These are phyloP conservation scores for Cryptococcus jaspeensis DNA, from an alignment of 1,284 basidiomycete genomes.

Conservation along the genomic window DNA sequence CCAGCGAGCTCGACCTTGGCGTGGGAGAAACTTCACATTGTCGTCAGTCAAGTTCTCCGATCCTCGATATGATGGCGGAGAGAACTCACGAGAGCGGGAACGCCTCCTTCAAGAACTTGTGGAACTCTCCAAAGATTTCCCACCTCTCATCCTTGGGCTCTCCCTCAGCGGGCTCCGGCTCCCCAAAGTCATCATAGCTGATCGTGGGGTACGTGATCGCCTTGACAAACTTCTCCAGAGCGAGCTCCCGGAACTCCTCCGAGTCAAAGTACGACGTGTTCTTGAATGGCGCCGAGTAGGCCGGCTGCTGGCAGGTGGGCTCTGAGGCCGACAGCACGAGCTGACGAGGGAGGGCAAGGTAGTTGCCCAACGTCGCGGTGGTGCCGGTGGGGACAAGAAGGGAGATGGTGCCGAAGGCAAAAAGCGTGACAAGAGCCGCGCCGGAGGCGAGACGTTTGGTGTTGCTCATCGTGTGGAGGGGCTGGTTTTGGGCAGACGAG, in stretches of 20 bases:
- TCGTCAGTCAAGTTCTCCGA: not conserved
- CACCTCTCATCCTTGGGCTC: slow-evolving; percentile 6
- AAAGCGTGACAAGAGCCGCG: not conserved
- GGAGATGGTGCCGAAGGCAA: not conserved
- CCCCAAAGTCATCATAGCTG: slow-evolving; percentile 15
- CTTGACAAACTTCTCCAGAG: not conserved
- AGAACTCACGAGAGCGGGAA: slow-evolving; percentile 11
- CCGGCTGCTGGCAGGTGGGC: not conserved
- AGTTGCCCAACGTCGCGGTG: not conserved
- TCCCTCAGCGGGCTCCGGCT: slow-evolving; percentile 1
- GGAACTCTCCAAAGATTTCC: slow-evolving; percentile 13
- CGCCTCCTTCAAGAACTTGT: slow-evolving; percentile 8
- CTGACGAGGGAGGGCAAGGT: not conserved
- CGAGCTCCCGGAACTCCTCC: not conserved
- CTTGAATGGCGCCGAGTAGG: slow-evolving; percentile 1
- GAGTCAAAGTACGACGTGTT: slow-evolving; percentile 2
- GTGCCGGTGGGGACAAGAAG: not conserved
- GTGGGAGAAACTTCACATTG: slow-evolving; percentile 1
- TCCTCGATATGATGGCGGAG: not conserved
- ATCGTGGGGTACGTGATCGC: slow-evolving; percentile 8
- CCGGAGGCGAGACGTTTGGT: not conserved
- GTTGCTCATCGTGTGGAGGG: too few species aligned
- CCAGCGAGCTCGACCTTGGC: slow-evolving; percentile 7
- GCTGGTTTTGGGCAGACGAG: too few species aligned
- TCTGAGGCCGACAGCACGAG: not conserved